These are phyloP conservation scores for Rhodomyrtus tomentosa DNA, from an alignment of 345 rosid genomes.

Conservation along the genomic window DNA sequence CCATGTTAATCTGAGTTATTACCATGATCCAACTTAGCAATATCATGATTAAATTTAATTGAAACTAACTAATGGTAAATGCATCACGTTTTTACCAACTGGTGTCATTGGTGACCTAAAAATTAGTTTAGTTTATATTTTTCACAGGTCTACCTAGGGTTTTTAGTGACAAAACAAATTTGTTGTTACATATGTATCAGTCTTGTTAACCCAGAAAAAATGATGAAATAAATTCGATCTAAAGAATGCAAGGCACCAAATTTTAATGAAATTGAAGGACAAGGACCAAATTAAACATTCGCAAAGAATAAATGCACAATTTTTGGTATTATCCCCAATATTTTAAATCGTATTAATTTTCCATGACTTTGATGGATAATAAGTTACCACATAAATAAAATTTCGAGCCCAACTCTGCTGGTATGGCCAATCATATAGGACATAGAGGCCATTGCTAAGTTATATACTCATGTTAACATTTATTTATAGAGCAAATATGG, in stretches of 20 bases:
- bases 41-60: no score
- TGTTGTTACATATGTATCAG: no score
- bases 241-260: not conserved
- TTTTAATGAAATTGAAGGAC: not conserved
- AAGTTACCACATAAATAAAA: not conserved
- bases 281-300: not conserved
- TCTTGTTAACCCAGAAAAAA: no score
- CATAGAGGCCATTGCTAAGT: not conserved
- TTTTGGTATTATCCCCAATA: not conserved
- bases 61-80: no score
- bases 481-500: not conserved
- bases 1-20: no score
- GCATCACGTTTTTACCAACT: no score
- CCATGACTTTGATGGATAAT: no score
- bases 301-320: not conserved
- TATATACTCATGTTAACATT: not conserved
- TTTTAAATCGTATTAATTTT: not conserved
- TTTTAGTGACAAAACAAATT: no score
- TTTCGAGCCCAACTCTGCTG: not conserved
- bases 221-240: not conserved
- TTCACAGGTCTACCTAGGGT: no score
- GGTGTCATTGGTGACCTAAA: no score
- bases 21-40: no score
- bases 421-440: not conserved
- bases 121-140: no score